phyloP scores from a whole-genome alignment of 805 yeast genomes.

The Pichia pseudocactophila region DNA sequence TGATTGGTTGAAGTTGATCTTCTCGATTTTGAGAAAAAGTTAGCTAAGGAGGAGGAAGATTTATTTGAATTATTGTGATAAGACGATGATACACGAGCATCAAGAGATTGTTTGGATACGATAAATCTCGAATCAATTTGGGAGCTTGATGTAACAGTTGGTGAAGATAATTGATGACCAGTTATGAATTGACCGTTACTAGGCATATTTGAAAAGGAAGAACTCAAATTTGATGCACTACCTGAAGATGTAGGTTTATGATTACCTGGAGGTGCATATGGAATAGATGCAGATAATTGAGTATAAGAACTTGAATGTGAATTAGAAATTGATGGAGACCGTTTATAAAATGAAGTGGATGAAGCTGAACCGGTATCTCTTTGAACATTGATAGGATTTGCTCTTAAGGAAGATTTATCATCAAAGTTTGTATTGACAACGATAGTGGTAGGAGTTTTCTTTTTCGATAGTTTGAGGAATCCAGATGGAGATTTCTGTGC shows the following conservation, averaged over 20 bases:
- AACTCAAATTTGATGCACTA: slow-evolving; percentile 18
- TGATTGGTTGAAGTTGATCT: slow-evolving; percentile 26
- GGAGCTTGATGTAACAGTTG: slow-evolving; percentile 42
- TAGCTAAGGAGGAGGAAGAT: slow-evolving; percentile 41
- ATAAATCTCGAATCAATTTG: slow-evolving; percentile 81
- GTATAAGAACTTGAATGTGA: slow-evolving; percentile 22
- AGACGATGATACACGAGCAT: slow-evolving; percentile 28
- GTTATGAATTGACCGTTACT: slow-evolving; percentile 50
- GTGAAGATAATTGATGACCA: slow-evolving; percentile 63
- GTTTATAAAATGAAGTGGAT: slow-evolving; percentile 2
- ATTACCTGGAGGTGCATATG: slow-evolving; percentile 68
- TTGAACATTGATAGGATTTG: too few relatives aligned
- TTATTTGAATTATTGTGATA: slow-evolving; percentile 12
- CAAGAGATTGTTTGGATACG: slow-evolving; percentile 68
- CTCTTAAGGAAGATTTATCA: too few relatives aligned
- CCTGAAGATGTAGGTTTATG: slow-evolving; percentile 19
- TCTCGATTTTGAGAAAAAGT: slow-evolving; percentile 40
- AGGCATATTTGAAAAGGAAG: slow-evolving; percentile 31
- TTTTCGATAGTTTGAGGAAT: neutral
- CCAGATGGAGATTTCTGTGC: neutral
- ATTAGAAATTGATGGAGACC: slow-evolving; percentile 6
- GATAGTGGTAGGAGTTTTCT: neutral
- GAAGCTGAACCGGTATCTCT: neutral
- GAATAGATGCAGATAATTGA: slow-evolving; percentile 52
- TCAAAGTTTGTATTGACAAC: neutral